Evolutionary conservation across 306 rosid species (phyloP).

Genomic region (Quillaja saponaria): DNA sequence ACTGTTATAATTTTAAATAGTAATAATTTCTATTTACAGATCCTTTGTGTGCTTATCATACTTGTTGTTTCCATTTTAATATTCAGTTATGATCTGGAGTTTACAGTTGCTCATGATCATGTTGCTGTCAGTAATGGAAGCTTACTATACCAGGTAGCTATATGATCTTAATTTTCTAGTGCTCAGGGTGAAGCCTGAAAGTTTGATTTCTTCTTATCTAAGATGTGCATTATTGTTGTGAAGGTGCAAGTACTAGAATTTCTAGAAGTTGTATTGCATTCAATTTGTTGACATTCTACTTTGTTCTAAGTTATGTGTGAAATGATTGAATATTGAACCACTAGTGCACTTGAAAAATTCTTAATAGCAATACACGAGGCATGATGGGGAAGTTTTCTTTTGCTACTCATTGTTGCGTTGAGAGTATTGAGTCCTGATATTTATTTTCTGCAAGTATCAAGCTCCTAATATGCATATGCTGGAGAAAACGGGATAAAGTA

Average conservation of each 20-base stretch:
- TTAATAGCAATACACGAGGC: too few species aligned
- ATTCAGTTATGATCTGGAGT: constrained; percentile 92
- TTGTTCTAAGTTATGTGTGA: neutral
- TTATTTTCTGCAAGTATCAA: too few species aligned
- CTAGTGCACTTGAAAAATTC: too few species aligned
- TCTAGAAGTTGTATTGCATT: constrained; percentile 7
- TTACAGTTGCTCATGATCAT: constrained; percentile 81
- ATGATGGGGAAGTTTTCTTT: too few species aligned
- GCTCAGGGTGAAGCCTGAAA: constrained; percentile 26
- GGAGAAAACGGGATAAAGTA: too few species aligned
- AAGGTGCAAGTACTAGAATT: constrained; percentile 13
- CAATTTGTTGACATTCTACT: neutral
- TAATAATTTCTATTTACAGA: neutral
- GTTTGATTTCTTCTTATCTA: too few species aligned
- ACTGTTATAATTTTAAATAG: constrained; percentile 14
- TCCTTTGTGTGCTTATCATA: constrained; percentile 6
- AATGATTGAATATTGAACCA: neutral
- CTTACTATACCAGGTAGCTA: constrained; percentile 85
- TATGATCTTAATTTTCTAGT: constrained; percentile 15
- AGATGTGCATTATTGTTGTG: constrained; percentile 11
- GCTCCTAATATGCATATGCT: too few species aligned
- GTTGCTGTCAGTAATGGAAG: constrained; percentile 91
- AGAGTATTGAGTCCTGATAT: too few species aligned
- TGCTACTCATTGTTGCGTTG: too few species aligned
- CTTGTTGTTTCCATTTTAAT: constrained; percentile 30